Percentiles rank a stretch among this genome's conserved stretches.
Evolutionary conservation across 2,329 filamentous ascomycete species (phyloP).

Genomic region (Domatiomyces globalis): DNA sequence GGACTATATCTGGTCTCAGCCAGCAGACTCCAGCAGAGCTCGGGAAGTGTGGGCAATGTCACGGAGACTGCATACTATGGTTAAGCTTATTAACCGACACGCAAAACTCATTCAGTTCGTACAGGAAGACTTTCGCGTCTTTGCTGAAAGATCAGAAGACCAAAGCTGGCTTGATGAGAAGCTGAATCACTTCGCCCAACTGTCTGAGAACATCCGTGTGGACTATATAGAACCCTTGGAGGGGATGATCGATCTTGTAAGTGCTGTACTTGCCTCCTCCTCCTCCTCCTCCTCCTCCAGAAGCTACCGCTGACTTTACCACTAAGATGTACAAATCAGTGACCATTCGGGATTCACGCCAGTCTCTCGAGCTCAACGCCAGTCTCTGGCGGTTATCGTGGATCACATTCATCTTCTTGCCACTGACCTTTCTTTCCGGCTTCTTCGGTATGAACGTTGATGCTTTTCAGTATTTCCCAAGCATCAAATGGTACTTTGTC

Average conservation of each 20-base stretch:
- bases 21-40: constrained; percentile 38
- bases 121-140: constrained; percentile 29
- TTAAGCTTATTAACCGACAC: constrained; percentile 38
- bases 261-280: too few relatives aligned
- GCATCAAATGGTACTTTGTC: constrained; percentile 39
- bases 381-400: constrained; percentile 23
- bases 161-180: constrained; percentile 28
- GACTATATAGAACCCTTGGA: constrained; percentile 38
- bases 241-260: constrained; percentile 25
- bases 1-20: constrained; percentile 40
- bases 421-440: constrained; percentile 35
- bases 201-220: constrained; percentile 35
- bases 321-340: constrained; percentile 34
- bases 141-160: constrained; percentile 30
- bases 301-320: too few relatives aligned
- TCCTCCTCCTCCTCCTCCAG: neutral
- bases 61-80: constrained; percentile 37
- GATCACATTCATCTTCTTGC: constrained; percentile 29
- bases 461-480: constrained; percentile 27
- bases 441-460: constrained; percentile 29
- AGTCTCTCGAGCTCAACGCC: constrained; percentile 9
- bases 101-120: constrained; percentile 26
- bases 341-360: constrained; percentile 32
- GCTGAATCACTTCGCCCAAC: constrained; percentile 31
- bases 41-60: constrained; percentile 40